Evolutionary conservation across 257 asterid genomes (phyloP), one percentile per base, ranked within the genome.

Genomic region (Plectranthus barbatus): DNA sequence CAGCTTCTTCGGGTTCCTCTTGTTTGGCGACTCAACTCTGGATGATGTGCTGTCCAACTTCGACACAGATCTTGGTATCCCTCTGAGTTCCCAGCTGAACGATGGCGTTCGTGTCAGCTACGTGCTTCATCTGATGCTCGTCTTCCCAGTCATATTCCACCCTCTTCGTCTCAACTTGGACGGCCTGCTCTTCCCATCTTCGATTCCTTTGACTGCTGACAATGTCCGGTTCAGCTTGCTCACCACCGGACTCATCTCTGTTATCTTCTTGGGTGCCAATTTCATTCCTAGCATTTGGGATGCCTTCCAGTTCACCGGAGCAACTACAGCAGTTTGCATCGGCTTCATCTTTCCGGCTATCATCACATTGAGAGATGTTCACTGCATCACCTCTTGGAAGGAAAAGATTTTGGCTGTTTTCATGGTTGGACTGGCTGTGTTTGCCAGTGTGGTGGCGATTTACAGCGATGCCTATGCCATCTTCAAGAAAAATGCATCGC

Each of bases 241-340:
- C 24, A 81, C 79, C 0, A 0, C 19, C 9, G 84, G 78, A 12
- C 78, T 78, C 26, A 34, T 75, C 50, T 52, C 60, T 14, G 52
- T 71, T 10, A 61, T 73, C 19, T 81, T 78, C 72, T 29, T 81
- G 18, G 84, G 86, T 0, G 86, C 84, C 7, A 81, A 81, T 60
- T 81, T 81, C 66, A 71, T 81, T 48, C 86, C 86, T 56, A 78
- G 80, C 46, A 78, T 81, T 57, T 81, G 86, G 86, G 86, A 73
- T 34, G 86, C 80, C 3, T 81, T 81, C 48, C 86, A 81, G 61
- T 78, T 81, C 74, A 81, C 84, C 0, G 84, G 86, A 24, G 80
- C 84, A 13, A 81, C 86, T 9, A 29, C 82, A 3, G 79, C 84
- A 1, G 84, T 75, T 56, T 81, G 81, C 69, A 57, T 81, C 11